Evolutionary conservation across 257 asterid species (phyloP).

Genomic region (Ocimum tenuiflorum): DNA sequence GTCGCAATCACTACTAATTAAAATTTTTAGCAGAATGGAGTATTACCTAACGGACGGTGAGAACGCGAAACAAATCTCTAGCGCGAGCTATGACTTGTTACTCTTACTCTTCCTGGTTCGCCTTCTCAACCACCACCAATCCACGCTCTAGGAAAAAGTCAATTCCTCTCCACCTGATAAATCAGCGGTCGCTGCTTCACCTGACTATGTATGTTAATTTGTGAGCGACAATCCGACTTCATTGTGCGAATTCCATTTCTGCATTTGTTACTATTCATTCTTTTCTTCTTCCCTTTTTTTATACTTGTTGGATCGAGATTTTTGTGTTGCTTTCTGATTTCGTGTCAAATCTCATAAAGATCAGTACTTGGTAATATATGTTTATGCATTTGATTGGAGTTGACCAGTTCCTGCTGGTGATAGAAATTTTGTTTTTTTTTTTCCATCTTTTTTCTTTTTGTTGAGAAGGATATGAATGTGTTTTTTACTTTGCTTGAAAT

Average conservation of each 20-base stretch:
- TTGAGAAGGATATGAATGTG: neutral
- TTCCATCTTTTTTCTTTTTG: too few relatives aligned
- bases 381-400: neutral
- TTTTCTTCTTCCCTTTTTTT: neutral
- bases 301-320: neutral
- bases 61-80: conserved; percentile 16
- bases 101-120: conserved; percentile 16
- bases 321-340: neutral
- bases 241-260: neutral
- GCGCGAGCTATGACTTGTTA: conserved; percentile 28
- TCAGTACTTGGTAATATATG: conserved; percentile 5
- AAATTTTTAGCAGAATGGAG: conserved; percentile 13
- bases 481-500: neutral
- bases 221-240: conserved; percentile 15
- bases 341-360: neutral
- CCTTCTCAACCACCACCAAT: conserved; percentile 6
- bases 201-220: conserved; percentile 8
- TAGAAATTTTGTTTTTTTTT: neutral
- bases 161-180: neutral
- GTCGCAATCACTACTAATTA: conserved; percentile 17
- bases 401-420: neutral
- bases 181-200: conserved; percentile 8
- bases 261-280: neutral
- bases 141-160: conserved; percentile 7
- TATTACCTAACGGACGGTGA: conserved; percentile 13